Evolutionary conservation across 352 stramenopile genomes (phyloP).

Genomic region (Phytophthora europaea): DNA sequence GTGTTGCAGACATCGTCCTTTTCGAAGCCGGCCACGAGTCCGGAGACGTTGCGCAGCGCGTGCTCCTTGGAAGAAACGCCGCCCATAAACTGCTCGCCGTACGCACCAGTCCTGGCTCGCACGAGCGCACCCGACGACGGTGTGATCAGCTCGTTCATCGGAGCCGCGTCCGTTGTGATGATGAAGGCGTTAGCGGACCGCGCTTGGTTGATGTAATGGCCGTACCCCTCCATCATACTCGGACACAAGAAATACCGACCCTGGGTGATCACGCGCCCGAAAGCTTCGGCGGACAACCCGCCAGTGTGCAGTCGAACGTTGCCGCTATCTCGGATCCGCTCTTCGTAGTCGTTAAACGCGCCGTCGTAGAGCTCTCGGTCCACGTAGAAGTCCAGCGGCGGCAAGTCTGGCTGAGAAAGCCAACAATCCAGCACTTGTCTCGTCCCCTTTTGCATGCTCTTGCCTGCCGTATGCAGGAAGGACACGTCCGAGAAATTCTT

Average conservation of each 20-base stretch:
- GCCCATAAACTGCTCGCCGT: conserved; percentile 54
- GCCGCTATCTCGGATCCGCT: conserved; percentile 14
- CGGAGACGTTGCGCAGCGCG: conserved; percentile 48
- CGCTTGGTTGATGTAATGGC: conserved; percentile 77
- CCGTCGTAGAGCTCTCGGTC: conserved; percentile 44
- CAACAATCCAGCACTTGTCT: conserved; percentile 56
- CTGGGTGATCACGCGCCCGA: conserved; percentile 49
- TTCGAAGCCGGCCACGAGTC: conserved; percentile 52
- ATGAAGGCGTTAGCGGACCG: conserved; percentile 51
- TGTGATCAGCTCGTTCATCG: conserved; percentile 70
- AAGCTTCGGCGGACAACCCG: conserved; percentile 30
- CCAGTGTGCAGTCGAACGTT: conserved; percentile 43
- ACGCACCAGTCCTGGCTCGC: conserved; percentile 16
- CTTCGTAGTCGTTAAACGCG: conserved; percentile 29
- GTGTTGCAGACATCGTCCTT: conserved; percentile 48
- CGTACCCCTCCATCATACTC: conserved; percentile 60
- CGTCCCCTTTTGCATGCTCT: conserved; percentile 59
- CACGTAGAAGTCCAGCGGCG: conserved; percentile 51
- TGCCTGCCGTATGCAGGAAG: conserved; percentile 56
- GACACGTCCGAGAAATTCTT: conserved; percentile 56
- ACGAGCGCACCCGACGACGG: conserved; percentile 52
- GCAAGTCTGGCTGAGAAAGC: conserved; percentile 44
- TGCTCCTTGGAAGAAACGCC: conserved; percentile 34
- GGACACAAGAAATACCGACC: conserved; percentile 56
- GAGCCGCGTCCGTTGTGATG: conserved; percentile 55